Base-by-base conservation (phyloP, 1,284 basidiomycete genomes). In the Ustilago lituana region DNA sequence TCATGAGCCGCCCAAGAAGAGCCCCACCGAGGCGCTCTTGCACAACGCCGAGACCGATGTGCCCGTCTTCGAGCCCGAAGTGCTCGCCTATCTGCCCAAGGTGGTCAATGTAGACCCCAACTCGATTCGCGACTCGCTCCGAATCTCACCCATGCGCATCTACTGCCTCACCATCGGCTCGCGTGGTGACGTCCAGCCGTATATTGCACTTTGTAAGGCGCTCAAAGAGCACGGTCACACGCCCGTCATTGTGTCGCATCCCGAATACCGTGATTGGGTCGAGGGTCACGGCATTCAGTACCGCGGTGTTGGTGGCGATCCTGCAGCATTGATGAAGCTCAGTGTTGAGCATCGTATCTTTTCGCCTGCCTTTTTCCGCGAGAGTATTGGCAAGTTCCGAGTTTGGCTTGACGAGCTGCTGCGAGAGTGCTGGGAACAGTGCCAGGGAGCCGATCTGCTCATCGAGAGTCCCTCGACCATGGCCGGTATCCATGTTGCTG, bases 241-340 rank as follows among this genome's bases (percentile, higher is more conserved):
- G n/a, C 84, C 85, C 17, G 86, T 85, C 7, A 88, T 89, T 46
- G 87, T 88, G 7, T 88, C 88, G 12, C 88, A 89, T 79, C 84
- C 85, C 59, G 88, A 89, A 75, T 89, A 88, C 77, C 86, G 87
- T 73, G 74, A 73, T 4, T 89, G 87, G 87, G 83, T 88, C 31
- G 85, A 87, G 70, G 56, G 65, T 2, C 55, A 71, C 24, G 72
- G 71, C 39, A 74, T 78, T 39, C 68, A 62, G 38, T 78, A 74
- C 41, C 59, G 67, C 12, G 57, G 60, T 12, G 73, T 74, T 0
- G 78, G 76, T 14, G 78, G 78, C n/a, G 70, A 77, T 29, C 76
- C 78, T 2, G 66, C 61, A 4, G 75, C 67, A 3, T 44, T 79
- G 26, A 78, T 79, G 66, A 74, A 78, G 48, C 73, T 78, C 43